Conservation (phyloP, 225 moss, liverwort and hornwort species). For the Polytrichum commune region DNA sequence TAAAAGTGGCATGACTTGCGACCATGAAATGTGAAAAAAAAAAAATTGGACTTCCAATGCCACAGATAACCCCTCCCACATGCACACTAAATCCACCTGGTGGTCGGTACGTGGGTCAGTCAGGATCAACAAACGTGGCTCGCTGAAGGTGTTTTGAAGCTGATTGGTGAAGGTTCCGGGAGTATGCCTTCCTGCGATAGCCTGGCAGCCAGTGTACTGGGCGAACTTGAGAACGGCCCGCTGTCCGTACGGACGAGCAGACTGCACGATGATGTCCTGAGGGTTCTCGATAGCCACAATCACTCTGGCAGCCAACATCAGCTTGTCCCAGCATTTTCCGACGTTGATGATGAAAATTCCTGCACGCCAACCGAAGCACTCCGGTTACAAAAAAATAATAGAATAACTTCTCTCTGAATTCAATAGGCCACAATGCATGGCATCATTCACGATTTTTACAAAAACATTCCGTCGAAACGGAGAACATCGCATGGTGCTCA, state of each 20-base stretch:
- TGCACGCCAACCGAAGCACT: slow-evolving; percentile 39
- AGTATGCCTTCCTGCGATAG: slow-evolving; percentile 72
- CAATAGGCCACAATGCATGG: too few relatives aligned
- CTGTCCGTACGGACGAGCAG: slow-evolving; percentile 64
- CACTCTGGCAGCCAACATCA: slow-evolving; percentile 48
- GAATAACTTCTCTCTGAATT: too few relatives aligned
- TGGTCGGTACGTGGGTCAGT: slow-evolving; percentile 78
- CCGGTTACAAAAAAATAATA: not conserved
- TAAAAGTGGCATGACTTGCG: too few relatives aligned
- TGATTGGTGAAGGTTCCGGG: slow-evolving; percentile 83
- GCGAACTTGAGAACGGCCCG: slow-evolving; percentile 72
- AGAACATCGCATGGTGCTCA: too few relatives aligned
- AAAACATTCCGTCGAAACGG: too few relatives aligned
- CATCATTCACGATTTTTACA: too few relatives aligned
- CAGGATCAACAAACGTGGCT: slow-evolving; percentile 64
- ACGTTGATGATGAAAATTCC: slow-evolving; percentile 51
- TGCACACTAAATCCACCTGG: slow-evolving; percentile 35
- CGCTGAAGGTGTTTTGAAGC: slow-evolving; percentile 71
- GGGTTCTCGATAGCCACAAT: slow-evolving; percentile 67
- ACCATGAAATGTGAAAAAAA: too few relatives aligned
- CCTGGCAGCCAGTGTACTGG: slow-evolving; percentile 74
- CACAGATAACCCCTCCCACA: too few relatives aligned
- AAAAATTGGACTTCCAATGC: too few relatives aligned
- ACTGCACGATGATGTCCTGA: slow-evolving; percentile 79
- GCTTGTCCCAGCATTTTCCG: slow-evolving; percentile 52